These are phyloP conservation scores for Ustulina deusta DNA, from an alignment of 2,329 filamentous ascomycete species.

Conservation along the genomic window DNA sequence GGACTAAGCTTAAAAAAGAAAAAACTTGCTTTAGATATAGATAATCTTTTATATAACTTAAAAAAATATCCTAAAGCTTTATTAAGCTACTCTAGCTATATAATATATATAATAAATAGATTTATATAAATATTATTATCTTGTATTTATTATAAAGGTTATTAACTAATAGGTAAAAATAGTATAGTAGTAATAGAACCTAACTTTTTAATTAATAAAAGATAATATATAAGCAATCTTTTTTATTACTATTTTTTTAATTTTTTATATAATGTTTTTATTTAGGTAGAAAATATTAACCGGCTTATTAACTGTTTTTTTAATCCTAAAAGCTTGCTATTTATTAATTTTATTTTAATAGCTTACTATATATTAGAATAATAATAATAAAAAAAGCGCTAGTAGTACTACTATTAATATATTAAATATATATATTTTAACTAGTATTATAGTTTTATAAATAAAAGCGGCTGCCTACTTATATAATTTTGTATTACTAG, in stretches of 20 bases:
- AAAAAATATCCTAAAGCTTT: no score
- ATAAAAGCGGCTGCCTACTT: not conserved
- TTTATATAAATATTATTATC: constrained; percentile 6
- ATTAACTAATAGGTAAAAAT: not conserved
- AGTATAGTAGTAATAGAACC: no score
- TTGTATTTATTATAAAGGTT: constrained; percentile 2
- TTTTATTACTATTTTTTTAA: not conserved
- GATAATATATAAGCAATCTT: constrained; percentile 1
- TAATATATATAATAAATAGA: not conserved
- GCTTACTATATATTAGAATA: not conserved
- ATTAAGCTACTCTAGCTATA: no score
- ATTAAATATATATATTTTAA: not conserved
- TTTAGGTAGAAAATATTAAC: not conserved
- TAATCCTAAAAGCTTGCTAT: constrained; percentile 5
- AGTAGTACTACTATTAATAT: not conserved
- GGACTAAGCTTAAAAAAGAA: not conserved
- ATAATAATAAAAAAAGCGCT: not conserved
- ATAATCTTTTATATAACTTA: no score
- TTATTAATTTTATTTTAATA: not conserved
- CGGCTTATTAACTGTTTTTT: not conserved
- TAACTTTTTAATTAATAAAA: constrained; percentile 1
- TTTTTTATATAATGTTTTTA: not conserved
- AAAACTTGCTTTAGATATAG: not conserved
- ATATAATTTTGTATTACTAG: not conserved
- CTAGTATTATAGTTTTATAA: not conserved